Conservation (phyloP, 1,284 basidiomycete species). For the Papiliotrema laurentii region DNA sequence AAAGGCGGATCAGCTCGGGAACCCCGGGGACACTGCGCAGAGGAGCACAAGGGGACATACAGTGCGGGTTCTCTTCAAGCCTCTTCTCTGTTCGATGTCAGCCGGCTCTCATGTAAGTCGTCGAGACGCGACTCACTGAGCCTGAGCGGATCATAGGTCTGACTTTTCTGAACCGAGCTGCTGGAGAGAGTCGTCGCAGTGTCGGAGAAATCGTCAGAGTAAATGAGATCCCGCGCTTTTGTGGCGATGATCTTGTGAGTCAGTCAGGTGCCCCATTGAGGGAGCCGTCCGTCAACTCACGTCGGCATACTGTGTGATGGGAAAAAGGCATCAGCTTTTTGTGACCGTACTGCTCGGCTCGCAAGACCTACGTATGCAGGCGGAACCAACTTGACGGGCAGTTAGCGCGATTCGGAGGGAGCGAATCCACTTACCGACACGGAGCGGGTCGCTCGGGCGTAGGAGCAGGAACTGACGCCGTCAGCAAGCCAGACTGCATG, state of each 20-base stretch:
- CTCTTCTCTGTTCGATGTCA: neutral
- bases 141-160: conserved; percentile 17
- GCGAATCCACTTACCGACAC: conserved; percentile 36
- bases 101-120: neutral
- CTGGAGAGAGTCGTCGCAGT: conserved; percentile 10
- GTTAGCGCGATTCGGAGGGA: neutral
- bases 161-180: conserved; percentile 1
- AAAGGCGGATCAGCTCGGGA: neutral
- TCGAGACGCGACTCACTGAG: conserved; percentile 4
- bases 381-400: conserved; percentile 36
- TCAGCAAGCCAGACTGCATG: neutral
- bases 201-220: conserved; percentile 12
- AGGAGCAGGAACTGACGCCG: conserved; percentile 38
- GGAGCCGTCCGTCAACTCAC: neutral
- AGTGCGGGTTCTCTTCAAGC: neutral
- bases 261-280: neutral
- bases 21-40: too few relatives aligned
- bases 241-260: conserved; percentile 38
- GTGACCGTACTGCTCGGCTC: too few relatives aligned
- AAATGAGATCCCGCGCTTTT: conserved; percentile 46
- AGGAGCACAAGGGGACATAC: neutral
- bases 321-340: too few relatives aligned
- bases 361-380: conserved; percentile 45
- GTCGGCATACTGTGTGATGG: conserved; percentile 25
- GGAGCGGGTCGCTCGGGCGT: conserved; percentile 48